phyloP scores from a whole-genome alignment of 257 asterid genomes.

The Primulina huaijiensis region DNA sequence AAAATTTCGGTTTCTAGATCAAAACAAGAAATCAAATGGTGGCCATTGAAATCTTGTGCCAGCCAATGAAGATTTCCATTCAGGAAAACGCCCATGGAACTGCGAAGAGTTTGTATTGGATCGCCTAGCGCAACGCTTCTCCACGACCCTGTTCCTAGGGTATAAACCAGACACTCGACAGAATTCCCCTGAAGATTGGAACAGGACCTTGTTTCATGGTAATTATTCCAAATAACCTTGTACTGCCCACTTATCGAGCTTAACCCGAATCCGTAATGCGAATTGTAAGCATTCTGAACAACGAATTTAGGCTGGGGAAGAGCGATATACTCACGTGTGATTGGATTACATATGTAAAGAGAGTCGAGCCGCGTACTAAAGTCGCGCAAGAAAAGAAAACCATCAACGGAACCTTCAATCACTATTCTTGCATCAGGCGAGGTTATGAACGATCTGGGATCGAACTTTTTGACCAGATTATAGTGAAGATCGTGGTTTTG shows the following conservation, averaged over 20 bases:
- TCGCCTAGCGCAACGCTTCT: conserved; percentile 22
- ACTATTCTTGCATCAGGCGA: conserved; percentile 29
- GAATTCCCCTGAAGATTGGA: conserved; percentile 22
- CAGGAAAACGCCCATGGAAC: conserved; percentile 29
- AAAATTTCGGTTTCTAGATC: conserved; percentile 48
- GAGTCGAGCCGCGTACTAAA: conserved; percentile 30
- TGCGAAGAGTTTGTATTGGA: conserved; percentile 28
- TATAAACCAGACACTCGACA: conserved; percentile 42
- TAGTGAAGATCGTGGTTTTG: conserved; percentile 5
- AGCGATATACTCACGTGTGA: conserved; percentile 35
- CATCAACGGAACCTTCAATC: conserved; percentile 39
- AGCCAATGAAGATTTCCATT: conserved; percentile 52
- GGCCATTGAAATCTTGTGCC: conserved; percentile 30
- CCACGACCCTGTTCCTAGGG: conserved; percentile 40
- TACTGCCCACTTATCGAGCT: conserved; percentile 25
- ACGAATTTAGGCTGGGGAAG: conserved; percentile 24
- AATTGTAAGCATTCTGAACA: conserved; percentile 28
- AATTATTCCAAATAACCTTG: conserved; percentile 43
- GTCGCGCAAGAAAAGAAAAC: conserved; percentile 33
- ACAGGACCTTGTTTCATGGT: conserved; percentile 25
- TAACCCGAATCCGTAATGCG: conserved; percentile 37
- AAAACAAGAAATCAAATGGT: conserved; percentile 46
- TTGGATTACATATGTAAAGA: conserved; percentile 40
- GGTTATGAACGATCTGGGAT: conserved; percentile 6
- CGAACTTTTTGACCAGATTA: conserved; percentile 18